A percentile compares a stretch with the other conserved stretches of the same genome.
Conservation (phyloP, 1,139 yeast genomes). For the Kurtzmaniella natalensis region DNA sequence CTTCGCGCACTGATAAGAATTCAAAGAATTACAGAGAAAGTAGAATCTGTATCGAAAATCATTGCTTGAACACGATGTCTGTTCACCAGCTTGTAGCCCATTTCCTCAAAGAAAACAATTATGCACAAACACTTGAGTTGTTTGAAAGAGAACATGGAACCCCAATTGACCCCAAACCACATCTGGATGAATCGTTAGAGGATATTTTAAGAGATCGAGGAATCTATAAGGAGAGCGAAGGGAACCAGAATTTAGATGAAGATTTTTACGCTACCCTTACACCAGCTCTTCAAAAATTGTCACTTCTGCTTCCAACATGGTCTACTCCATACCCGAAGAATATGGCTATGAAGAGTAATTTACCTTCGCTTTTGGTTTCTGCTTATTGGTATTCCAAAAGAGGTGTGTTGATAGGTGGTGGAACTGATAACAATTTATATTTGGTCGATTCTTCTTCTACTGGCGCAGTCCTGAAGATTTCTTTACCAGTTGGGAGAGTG, state of each 20-base stretch:
- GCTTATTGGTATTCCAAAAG: constrained; percentile 12
- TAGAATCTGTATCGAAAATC: no score
- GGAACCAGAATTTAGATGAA: constrained; percentile 23
- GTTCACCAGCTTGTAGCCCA: constrained; percentile 48
- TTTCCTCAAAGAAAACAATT: constrained; percentile 46
- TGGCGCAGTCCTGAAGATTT: background rate
- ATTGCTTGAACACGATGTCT: constrained; percentile 10
- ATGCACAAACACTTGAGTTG: constrained; percentile 37
- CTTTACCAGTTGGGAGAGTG: constrained; percentile 16
- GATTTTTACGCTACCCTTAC: constrained; percentile 3
- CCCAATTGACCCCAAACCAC: constrained; percentile 20
- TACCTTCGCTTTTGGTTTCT: constrained; percentile 23
- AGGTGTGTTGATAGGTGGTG: constrained; percentile 18
- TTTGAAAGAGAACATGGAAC: constrained; percentile 47
- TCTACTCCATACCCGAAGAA: constrained; percentile 26
- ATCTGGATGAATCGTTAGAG: constrained; percentile 42
- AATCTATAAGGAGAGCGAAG: constrained; percentile 24
- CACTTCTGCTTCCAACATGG: constrained; percentile 19
- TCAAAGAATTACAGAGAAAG: no score
- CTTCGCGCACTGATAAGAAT: no score
- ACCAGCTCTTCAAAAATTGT: constrained; percentile 3
- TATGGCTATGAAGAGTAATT: constrained; percentile 8
- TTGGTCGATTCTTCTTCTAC: constrained; percentile 13
- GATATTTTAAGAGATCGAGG: constrained; percentile 50
- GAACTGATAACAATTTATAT: constrained; percentile 23